These are phyloP conservation scores for Talaromyces sp. DNA, from an alignment of 2,329 filamentous ascomycete species.

Conservation along the genomic window DNA sequence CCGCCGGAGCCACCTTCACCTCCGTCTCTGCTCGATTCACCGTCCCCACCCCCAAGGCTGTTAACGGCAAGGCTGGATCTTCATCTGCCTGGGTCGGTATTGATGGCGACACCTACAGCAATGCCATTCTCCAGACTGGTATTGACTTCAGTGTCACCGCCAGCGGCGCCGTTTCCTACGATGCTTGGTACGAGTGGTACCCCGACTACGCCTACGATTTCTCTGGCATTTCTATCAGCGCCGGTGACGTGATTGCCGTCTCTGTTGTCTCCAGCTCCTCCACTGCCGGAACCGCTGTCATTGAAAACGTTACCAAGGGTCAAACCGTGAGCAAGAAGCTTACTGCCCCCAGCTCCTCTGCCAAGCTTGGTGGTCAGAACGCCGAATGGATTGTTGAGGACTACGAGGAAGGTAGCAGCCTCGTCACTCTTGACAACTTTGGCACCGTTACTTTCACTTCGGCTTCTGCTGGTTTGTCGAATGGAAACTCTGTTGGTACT, in stretches of 20 bases:
- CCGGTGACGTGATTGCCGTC: slow-evolving; percentile 46
- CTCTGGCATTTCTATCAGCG: slow-evolving; percentile 42
- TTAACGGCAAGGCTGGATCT: slow-evolving; percentile 39
- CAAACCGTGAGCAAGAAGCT: slow-evolving; percentile 54
- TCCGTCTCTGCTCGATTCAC: slow-evolving; percentile 45
- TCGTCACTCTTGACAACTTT: slow-evolving; percentile 50
- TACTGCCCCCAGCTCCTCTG: slow-evolving; percentile 32
- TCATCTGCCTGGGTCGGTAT: slow-evolving; percentile 60
- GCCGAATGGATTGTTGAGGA: slow-evolving; percentile 64
- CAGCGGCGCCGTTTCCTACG: slow-evolving; percentile 41
- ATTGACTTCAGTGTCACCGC: slow-evolving; percentile 53
- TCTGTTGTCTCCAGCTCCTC: slow-evolving; percentile 42
- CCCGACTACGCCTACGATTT: slow-evolving; percentile 57
- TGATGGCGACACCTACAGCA: slow-evolving; percentile 56
- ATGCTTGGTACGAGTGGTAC: slow-evolving; percentile 62
- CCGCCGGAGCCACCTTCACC: slow-evolving; percentile 47
- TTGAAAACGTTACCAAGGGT: slow-evolving; percentile 54
- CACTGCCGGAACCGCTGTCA: slow-evolving; percentile 44
- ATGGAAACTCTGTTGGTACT: slow-evolving; percentile 26
- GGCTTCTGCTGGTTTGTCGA: slow-evolving; percentile 27
- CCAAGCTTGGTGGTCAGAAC: slow-evolving; percentile 52
- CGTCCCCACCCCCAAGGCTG: slow-evolving; percentile 47
- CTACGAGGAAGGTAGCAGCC: slow-evolving; percentile 37
- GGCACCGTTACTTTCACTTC: slow-evolving; percentile 43
- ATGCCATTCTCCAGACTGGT: slow-evolving; percentile 57